Base-by-base conservation (phyloP, 2,329 filamentous ascomycete species). In the Venturia asperata region DNA sequence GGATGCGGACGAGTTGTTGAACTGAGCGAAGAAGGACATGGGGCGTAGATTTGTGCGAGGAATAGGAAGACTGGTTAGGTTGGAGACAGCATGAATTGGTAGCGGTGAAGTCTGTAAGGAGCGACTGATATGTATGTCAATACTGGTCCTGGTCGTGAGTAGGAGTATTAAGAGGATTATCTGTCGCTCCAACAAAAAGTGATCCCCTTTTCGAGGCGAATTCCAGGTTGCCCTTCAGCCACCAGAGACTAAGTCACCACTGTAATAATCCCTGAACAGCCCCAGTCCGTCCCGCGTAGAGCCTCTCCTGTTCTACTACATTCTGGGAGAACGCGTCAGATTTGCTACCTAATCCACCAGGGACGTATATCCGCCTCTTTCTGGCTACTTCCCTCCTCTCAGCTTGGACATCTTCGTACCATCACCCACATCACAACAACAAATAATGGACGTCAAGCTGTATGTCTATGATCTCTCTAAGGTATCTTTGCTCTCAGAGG, bases 1-100 rank as follows among this genome's bases (percentile, higher is more conserved):
- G 56, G 82, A 80, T 61, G 77, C 71, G 66, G 76, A 71, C 62
- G 71, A 72, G 24, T 75, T 76, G 67, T 70, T 70, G 70, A 81
- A 80, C 68, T 79, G 78, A 68, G 82, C 75, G 74, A 83, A 81
- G 62, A 81, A 82, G 78, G 81, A 83, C 70, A 83, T 78, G 37
- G 37, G 45, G 37, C 47, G 49, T 5, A 17, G 49, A 5, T 17
- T 37, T 21, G 27, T 58, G 52, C 19, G 17, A n/a, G 30, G 27
- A 27, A 37, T 30, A 37, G 30, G 11, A 1, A n/a, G 15, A 37
- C 52, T 34, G 30, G 24, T 56, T 58, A 58, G 27, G 52, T 5
- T 37, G 27, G 52, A 37, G 15, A 58, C n/a, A n/a, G 13, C 52
- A 58, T 58, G 21, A 21, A 52, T 27, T 52, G 47, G 47, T 21